Percentiles rank a stretch among this genome's conserved stretches.
Evolutionary conservation across 495 filamentous ascomycete genomes (phyloP).

Genomic region (Xylaria nigripes): DNA sequence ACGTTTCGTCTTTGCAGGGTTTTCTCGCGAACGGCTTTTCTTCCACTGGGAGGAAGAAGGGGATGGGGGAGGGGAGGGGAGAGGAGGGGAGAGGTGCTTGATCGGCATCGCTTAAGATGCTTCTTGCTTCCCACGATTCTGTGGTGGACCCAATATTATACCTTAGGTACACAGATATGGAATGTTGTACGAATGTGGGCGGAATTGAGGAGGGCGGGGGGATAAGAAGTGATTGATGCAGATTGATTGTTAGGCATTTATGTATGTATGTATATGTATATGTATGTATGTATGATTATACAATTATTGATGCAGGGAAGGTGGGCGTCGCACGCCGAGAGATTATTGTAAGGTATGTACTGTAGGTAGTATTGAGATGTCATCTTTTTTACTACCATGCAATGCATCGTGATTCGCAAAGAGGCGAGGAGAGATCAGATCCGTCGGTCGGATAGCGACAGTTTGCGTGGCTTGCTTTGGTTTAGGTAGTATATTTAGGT

Average conservation of each 20-base stretch:
- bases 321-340: background rate
- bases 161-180: background rate
- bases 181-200: background rate
- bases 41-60: no score
- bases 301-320: background rate
- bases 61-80: no score
- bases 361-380: background rate
- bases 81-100: no score
- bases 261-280: no score
- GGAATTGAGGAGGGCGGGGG: no score
- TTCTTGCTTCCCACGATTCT: no score
- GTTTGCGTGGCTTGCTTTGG: background rate
- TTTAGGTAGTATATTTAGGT: no score
- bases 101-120: no score
- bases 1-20: background rate
- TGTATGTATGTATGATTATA: no score
- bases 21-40: background rate
- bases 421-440: background rate
- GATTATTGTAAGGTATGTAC: background rate
- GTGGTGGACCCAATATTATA: background rate
- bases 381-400: background rate
- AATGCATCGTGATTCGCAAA: background rate
- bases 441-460: conserved; percentile 7
- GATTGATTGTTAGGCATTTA: no score
- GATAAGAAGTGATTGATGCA: no score